Base-by-base conservation (phyloP, 2,329 filamentous ascomycete species). In the Volutella citrinella region DNA sequence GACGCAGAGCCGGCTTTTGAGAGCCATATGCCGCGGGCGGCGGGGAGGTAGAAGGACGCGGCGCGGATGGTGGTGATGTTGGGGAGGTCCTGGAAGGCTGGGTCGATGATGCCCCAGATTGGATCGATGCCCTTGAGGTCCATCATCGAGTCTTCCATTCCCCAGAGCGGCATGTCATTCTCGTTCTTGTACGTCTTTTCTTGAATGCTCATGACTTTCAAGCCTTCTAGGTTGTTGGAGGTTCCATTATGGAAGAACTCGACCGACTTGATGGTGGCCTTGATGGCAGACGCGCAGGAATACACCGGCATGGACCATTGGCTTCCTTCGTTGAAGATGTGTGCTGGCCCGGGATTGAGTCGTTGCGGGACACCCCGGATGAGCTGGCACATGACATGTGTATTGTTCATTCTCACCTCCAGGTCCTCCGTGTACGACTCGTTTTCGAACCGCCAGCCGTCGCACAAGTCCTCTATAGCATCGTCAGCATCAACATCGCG, bases 211-310 rank as follows among this genome's bases (percentile, higher is more conserved):
- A 44, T 43, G 4, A 72, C 52, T 3, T 42, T 43, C 0, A 73
- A 47, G 4, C 51, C 51, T 9, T 50, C 44, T 1, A 72, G 39
- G 7, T 48, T 54, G 10, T 55, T 44, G 5, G 19, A 36, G 0
- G 64, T 68, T 4, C 61, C 62, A 40, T 72, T 72, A 42, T 55
- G 60, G 3, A 48, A 41, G 40, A 74, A 71, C 0, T 51, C 49
- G 7, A 69, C 65, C 0, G 61, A 65, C 42, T 72, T 72, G 36
- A 74, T 57, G 2, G 56, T 61, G 4, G 69, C 68, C 30, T 63
- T 63, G 5, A 63, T 42, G 0, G 64, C 49, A 0, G 59, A 61
- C 3, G 67, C 66, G 40, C 70, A 74, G 1, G 57, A 54, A 37
- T 71, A 70, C 1, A 73, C 36, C 0, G 65, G 60, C 5, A 60